Evolutionary conservation across 2,329 filamentous ascomycete genomes (phyloP), one percentile per base, ranked within the genome.

Genomic region (Alternaria burnsii): DNA sequence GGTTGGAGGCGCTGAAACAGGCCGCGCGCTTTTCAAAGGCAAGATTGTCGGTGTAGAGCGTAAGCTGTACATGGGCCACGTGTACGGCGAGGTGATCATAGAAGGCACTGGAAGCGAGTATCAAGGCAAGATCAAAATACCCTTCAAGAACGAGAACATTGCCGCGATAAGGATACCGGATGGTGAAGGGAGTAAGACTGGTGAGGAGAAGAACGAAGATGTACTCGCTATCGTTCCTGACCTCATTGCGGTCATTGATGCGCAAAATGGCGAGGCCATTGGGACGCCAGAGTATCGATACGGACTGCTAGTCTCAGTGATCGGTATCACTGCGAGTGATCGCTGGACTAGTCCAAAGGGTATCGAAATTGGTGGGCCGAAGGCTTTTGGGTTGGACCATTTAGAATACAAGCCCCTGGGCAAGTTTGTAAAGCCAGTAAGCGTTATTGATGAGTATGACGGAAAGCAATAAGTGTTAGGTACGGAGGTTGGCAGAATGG

Each of bases 121-220:
- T 41, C 32, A 67, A 7, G 87, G 87, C 0, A 78, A 73, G 30
- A 77, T 90, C 71, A 88, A 86, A 71, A 88, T 91, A 50, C 88
- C 89, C 0, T 91, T 91, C 80, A 91, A 91, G 78, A 91, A 91
- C 74, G 89, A 92, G 71, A 91, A 91, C 68, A 89, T 91, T 44
- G 85, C 85, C n/a, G 88, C 86, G 60, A 76, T 67, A 60, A 76
- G 56, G 53, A 68, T 66, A 70, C 78, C 66, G 12, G 70, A 74
- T 7, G 64, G 57, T 4, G 51, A 61, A 16, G 68, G 70, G 2
- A 70, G 63, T 51, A 63, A 68, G 43, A 68, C 71, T 9, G 72
- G 72, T 1, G 69, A 77, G 50, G 74, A 78, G 50, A 72, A 71
- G 41, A 77, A 75, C 40, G 78, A 79, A 52, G 76, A 76, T 22